These are phyloP conservation scores for Simmondsia chinensis DNA, from an alignment of 148 eudicot species.

Conservation along the genomic window DNA sequence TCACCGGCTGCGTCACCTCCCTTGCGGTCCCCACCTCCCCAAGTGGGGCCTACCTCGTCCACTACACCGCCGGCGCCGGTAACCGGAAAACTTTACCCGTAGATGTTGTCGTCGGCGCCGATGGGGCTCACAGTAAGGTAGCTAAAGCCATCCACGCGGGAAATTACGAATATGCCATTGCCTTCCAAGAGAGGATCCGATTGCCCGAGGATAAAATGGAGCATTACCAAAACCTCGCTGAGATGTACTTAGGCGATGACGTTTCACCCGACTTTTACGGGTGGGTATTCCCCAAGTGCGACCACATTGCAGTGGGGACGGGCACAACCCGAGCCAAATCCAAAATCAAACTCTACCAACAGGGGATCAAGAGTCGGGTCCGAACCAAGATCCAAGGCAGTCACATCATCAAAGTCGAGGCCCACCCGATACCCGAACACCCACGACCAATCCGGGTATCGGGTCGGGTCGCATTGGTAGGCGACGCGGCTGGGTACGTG, in stretches of 20 bases:
- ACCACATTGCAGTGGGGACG: constrained; percentile 91
- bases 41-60: constrained; percentile 38
- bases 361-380: constrained; percentile 46
- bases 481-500: constrained; percentile 91
- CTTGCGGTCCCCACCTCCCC: constrained; percentile 36
- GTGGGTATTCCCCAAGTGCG: constrained; percentile 94
- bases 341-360: constrained; percentile 50
- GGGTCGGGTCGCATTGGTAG: constrained; percentile 76
- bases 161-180: constrained; percentile 68
- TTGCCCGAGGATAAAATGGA: constrained; percentile 75
- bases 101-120: constrained; percentile 79
- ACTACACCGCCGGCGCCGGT: constrained; percentile 28
- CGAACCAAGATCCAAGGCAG: constrained; percentile 54
- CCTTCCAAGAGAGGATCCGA: constrained; percentile 73
- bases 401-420: constrained; percentile 69
- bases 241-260: constrained; percentile 89
- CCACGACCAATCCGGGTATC: constrained; percentile 70
- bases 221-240: constrained; percentile 70
- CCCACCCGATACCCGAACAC: constrained; percentile 96
- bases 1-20: constrained; percentile 47
- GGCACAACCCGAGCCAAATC: constrained; percentile 59
- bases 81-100: constrained; percentile 33
- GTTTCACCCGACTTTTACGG: constrained; percentile 92
- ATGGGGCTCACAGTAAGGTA: constrained; percentile 81
- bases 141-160: constrained; percentile 76